These are phyloP conservation scores for Leccinum rimulosum DNA, from an alignment of 768 basidiomycete species.

Conservation along the genomic window DNA sequence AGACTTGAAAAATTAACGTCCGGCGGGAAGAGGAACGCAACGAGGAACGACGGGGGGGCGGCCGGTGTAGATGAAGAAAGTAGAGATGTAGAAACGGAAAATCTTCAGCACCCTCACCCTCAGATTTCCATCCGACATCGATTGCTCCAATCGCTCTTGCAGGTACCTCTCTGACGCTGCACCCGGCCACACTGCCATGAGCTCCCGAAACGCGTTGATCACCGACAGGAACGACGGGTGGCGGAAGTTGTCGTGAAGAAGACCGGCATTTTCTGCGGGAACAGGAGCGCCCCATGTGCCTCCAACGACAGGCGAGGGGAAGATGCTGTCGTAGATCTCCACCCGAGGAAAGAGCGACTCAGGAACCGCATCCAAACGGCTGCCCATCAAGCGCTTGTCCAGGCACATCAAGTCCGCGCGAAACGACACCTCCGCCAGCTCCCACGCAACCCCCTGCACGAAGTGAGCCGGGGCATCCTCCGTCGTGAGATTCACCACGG, in stretches of 20 bases:
- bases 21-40: background rate
- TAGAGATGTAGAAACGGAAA: background rate
- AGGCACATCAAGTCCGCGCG: background rate
- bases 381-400: background rate
- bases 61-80: background rate
- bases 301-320: background rate
- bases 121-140: background rate
- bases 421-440: background rate
- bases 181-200: background rate
- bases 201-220: background rate
- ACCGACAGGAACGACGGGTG: background rate
- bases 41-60: background rate
- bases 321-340: background rate
- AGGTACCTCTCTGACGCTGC: background rate
- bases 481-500: background rate
- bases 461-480: background rate
- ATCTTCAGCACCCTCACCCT: background rate
- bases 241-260: background rate
- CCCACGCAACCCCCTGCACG: background rate
- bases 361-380: background rate
- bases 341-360: background rate
- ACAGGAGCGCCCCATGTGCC: background rate
- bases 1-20: background rate
- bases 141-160: background rate
- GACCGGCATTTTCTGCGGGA: background rate